phyloP scores from a whole-genome alignment of 2,329 filamentous ascomycete species.

The Aspergillus felis region DNA sequence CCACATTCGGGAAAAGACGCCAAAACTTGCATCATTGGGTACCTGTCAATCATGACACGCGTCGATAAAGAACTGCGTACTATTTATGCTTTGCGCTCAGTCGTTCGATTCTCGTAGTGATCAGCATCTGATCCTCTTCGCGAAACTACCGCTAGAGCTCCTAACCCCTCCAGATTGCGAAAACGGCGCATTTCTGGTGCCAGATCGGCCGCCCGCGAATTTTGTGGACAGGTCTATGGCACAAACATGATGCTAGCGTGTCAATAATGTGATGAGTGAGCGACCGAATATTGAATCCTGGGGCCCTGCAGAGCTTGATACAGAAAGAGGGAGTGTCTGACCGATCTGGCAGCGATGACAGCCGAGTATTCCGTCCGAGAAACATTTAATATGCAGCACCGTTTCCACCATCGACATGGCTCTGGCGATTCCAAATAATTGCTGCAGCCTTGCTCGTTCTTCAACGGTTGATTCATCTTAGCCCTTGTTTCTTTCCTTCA shows the following conservation, averaged over 20 bases:
- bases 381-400: neutral
- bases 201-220: neutral
- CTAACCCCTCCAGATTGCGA: neutral
- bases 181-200: neutral
- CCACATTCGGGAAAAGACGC: neutral
- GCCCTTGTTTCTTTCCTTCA: constrained; percentile 1
- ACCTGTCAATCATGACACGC: neutral
- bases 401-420: neutral
- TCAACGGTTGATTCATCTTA: constrained; percentile 4
- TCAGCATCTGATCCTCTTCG: neutral
- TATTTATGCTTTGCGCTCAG: neutral
- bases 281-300: neutral
- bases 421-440: constrained; percentile 24
- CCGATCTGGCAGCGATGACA: neutral
- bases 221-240: neutral
- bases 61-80: neutral
- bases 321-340: neutral
- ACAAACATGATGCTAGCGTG: neutral
- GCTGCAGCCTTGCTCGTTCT: constrained; percentile 10
- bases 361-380: neutral
- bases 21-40: neutral
- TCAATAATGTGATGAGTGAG: neutral
- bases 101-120: neutral
- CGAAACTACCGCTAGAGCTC: neutral
- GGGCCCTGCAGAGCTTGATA: neutral